Base-by-base conservation (phyloP, 495 filamentous ascomycete genomes). In the Xylaria grammica region DNA sequence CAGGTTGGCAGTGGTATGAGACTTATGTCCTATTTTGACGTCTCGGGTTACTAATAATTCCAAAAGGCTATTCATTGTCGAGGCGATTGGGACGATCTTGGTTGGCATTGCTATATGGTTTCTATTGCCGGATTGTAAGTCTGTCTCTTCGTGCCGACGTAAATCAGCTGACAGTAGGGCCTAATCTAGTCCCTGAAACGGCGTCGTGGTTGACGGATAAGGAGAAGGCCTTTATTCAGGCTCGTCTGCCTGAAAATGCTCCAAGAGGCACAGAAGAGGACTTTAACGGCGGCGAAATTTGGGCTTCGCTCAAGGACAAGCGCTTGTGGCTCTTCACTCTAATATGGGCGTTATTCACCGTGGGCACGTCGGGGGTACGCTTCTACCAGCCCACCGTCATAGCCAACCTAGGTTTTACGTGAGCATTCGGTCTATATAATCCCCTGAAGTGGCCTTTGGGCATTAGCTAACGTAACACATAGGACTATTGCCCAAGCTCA, bases 361-460 rank as follows among this genome's bases (percentile, higher is more conserved):
- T 80, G 20, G 77, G 78, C 11, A 78, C 77, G 17, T 75, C 71
- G n/a, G 78, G 78, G 3, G 74, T 81, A 6, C 74, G 68, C 29
- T 81, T 81, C 62, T 79, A 79, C 29, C 78, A 79, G 36, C 72
- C 77, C 0, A 81, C 77, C 0, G 77, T 81, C 17, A 81, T 81
- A 63, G 74, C 77, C 3, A 71, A 79, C 53, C 72, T 81, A 2
- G 78, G 78, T 0, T 79, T 79, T 48, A 75, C 78, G 74, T 75
- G 60, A 60, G 72, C 71, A 40, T 17, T 4, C 42, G 22, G 54
- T 9, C 45, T 52, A 10, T n/a, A 10, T 46, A 59, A 51, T 34
- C 27, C 40, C 17, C 15, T n/a, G 15, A 42, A 4, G 7, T 6
- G n/a, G n/a, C 13, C 0, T 40, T 42, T 3, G 13, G 2, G 22